phyloP scores from a whole-genome alignment of 2,329 filamentous ascomycete species.

The Grosmannia huntii region DNA sequence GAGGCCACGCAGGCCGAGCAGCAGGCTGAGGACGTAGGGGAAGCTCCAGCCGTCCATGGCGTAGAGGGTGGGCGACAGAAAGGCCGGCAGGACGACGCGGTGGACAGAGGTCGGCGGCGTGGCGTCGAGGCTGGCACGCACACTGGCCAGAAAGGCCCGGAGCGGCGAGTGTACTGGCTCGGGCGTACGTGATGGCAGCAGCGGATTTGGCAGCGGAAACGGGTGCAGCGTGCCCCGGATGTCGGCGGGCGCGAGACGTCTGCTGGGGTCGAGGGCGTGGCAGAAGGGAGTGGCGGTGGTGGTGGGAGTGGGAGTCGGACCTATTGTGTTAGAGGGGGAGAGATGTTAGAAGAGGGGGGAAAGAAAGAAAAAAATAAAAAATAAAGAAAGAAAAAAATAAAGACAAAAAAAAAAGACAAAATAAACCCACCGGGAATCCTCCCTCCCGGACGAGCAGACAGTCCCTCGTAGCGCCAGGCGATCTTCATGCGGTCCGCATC shows the following conservation, averaged over 20 bases:
- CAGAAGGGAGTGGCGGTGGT: conserved; percentile 39
- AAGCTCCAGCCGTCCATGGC: conserved; percentile 57
- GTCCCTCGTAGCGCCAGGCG: conserved; percentile 87
- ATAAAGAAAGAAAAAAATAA: too few relatives aligned
- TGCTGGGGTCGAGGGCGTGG: conserved; percentile 60
- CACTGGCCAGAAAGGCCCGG: conserved; percentile 45
- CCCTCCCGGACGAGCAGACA: conserved; percentile 28
- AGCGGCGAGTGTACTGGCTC: conserved; percentile 39
- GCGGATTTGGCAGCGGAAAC: conserved; percentile 36
- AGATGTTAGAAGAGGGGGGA: too few relatives aligned
- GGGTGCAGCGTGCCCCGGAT: conserved; percentile 37
- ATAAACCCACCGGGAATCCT: neutral
- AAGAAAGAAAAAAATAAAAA: neutral
- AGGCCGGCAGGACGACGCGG: conserved; percentile 68
- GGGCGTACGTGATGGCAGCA: conserved; percentile 10
- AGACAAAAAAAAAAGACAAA: neutral
- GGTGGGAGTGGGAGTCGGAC: neutral
- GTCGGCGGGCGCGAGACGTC: conserved; percentile 40
- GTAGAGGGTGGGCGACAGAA: conserved; percentile 81
- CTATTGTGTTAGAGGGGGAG: too few relatives aligned
- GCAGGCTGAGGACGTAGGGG: conserved; percentile 61
- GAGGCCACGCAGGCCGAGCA: conserved; percentile 65
- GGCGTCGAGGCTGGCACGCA: conserved; percentile 41
- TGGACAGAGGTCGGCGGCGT: conserved; percentile 54
- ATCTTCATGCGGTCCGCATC: conserved; percentile 85